Percentiles rank a stretch among this genome's conserved stretches.
Conservation (phyloP, 2,329 filamentous ascomycete species). For the Botrytis tulipae region DNA sequence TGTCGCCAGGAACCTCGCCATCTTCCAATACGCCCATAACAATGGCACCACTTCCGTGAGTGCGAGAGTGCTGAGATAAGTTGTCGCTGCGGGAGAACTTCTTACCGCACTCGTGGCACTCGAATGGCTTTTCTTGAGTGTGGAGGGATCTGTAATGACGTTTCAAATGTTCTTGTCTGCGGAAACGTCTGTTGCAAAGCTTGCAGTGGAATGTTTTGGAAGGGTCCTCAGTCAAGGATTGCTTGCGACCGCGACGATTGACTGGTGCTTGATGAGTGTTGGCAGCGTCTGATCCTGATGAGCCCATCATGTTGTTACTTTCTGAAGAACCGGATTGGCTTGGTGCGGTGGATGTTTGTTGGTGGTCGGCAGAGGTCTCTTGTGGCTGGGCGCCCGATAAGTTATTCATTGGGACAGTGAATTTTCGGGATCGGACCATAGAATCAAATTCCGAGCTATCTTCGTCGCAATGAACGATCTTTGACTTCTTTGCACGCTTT, state of each 20-base stretch:
- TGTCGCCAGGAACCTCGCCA: constrained; percentile 53
- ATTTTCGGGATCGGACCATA: constrained; percentile 39
- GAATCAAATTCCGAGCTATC: constrained; percentile 40
- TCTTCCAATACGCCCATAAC: constrained; percentile 86
- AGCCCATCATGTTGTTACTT: constrained; percentile 43
- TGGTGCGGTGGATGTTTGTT: constrained; percentile 39
- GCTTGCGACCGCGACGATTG: constrained; percentile 94
- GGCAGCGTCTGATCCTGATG: constrained; percentile 42
- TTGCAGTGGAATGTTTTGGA: constrained; percentile 98
- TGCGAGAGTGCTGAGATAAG: constrained; percentile 91
- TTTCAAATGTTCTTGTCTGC: constrained; percentile 97
- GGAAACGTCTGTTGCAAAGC: constrained; percentile 94
- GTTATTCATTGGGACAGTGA: constrained; percentile 39
- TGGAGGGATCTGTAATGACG: constrained; percentile 97
- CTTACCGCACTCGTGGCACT: constrained; percentile 97
- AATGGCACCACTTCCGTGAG: constrained; percentile 85
- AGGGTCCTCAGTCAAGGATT: constrained; percentile 94
- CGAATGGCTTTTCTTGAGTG: constrained; percentile 97
- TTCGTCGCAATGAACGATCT: constrained; percentile 44
- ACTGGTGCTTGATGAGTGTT: constrained; percentile 53
- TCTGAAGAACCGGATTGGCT: constrained; percentile 45
- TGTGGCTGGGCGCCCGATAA: constrained; percentile 34
- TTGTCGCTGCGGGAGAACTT: constrained; percentile 99
- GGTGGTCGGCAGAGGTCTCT: constrained; percentile 32
- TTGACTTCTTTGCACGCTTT: constrained; percentile 59